These are phyloP conservation scores for Emiliania huxleyi DNA, from an alignment of 78 protist genomes.

Conservation along the genomic window DNA sequence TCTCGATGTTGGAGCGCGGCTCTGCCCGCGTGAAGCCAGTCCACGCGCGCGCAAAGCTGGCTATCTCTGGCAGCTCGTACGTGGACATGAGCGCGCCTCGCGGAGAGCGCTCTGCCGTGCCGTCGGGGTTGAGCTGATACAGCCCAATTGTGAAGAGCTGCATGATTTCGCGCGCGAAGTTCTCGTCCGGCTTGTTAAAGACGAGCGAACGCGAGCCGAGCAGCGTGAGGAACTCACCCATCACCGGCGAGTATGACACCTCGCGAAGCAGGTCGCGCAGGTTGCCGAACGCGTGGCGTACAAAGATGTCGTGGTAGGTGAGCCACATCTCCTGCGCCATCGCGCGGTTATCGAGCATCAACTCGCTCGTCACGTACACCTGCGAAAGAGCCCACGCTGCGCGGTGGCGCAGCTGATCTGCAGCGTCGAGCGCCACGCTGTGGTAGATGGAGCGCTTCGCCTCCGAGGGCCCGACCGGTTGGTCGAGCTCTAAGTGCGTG, in stretches of 20 bases:
- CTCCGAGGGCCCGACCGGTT: no score
- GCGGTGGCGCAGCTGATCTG: slow-evolving; percentile 36
- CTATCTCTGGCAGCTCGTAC: neutral
- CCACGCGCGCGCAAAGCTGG: neutral
- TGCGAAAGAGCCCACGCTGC: slow-evolving; percentile 15
- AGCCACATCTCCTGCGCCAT: neutral
- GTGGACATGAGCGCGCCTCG: neutral
- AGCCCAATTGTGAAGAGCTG: slow-evolving; percentile 39
- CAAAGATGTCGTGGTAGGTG: slow-evolving; percentile 23
- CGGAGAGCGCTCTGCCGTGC: neutral
- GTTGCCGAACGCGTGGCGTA: slow-evolving; percentile 30
- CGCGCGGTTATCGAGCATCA: neutral
- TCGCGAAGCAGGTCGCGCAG: slow-evolving; percentile 24
- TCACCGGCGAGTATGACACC: neutral
- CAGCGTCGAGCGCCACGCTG: neutral
- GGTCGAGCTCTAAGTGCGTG: no score
- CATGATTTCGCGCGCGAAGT: slow-evolving; percentile 42
- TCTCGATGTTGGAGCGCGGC: slow-evolving; percentile 9
- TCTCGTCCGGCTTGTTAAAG: neutral
- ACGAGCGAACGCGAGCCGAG: no score
- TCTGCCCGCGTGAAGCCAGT: neutral
- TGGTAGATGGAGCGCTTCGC: no score
- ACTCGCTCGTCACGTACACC: neutral
- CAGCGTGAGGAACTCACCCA: no score
- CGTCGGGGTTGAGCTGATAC: neutral